Base-by-base conservation (phyloP, 441 rosid species). In the Populus hybrid region DNA sequence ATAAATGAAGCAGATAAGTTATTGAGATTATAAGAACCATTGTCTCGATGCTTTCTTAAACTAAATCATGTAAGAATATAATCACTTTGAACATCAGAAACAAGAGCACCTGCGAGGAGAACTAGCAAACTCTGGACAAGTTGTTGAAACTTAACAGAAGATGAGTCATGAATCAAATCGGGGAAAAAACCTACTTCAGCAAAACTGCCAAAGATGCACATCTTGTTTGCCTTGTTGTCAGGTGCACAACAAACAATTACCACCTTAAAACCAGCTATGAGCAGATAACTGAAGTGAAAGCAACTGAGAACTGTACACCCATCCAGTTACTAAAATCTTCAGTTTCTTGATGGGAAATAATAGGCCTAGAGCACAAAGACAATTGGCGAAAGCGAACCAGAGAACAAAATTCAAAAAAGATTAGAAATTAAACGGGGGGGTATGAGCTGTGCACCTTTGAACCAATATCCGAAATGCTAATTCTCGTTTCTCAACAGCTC, bases 321-420 rank as follows among this genome's bases (percentile, higher is more conserved):
- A 84, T 82, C 78, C 82, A 83, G 78, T 79, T 77, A 79, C 87
- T 78, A 78, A 79, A 81, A 79, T 75, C 77, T 79, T 81, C 75
- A 34, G 83, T 78, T 85, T 82, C 77, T 84, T 84, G 73, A 85
- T 78, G 65, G 74, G 78, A 83, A 81, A 83, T 75, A 84, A 79
- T 80, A 82, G 36, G 79, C 88, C 87, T 79, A 86, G 72, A 73
- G 71, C 84, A 77, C 79, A 86, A 72, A 78, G 80, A 81, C 81
- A 83, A 87, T 86, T 88, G 84, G 89, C 85, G 78, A 82, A 86
- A 26, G 77, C 79, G 83, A 79, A 77, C 76, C 82, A 78, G 69
- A 71, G 72, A 67, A 73, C 73, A 78, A 83, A 79, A 69, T 71
- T 50, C 38, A 82, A 36, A 78, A 12, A 79, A 26, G 70, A 77